Base-by-base conservation (phyloP, 169 alveolate species). In the Cryptosporidium muris region DNA sequence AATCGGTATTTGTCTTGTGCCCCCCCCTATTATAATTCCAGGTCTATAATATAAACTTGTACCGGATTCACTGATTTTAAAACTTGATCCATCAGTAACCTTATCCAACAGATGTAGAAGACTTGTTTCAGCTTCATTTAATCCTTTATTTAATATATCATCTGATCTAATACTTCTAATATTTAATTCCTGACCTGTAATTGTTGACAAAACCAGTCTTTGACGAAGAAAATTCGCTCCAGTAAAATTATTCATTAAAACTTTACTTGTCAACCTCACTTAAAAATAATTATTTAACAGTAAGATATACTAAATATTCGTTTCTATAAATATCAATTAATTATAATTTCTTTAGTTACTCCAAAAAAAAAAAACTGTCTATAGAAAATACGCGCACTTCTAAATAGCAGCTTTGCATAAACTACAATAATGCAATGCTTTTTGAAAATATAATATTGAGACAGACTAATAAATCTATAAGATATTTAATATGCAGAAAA, bases 11-110 rank as follows among this genome's bases (percentile, higher is more conserved):
- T 66, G 66, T 51, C 47, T 16, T 16, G 94, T 89, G 11, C 92
- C 92, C 16, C 91, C 90, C 63, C 94, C 94, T 25, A 93, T 90
- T 42, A 95, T 92, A 80, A 93, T 88, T 52, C 98, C 98, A 2
- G 98, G 98, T 3, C 81, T 80, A 66, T 92, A 91, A 3, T 88
- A 90, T 43, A 95, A 66, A 62, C 82, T 80, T 14, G 98, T 94
- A 40, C 97, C 97, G 53, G 96, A 91, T 62, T 92, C 92, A 82
- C 91, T 91, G 38, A 95, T 91, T 34, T 92, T 81, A 38, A 95
- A 88, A 62, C 66, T 80, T 43, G 92, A 74, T 37, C 97, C 97
- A 67, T 90, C 93, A 6, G 96, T 92, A 36, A 95, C 81, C 80
- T 74, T 81, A 60, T 93, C 93, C 6, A 94, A 81, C 51, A 95